Base-by-base conservation (phyloP, 257 asterid genomes). In the Petrea volubilis region DNA sequence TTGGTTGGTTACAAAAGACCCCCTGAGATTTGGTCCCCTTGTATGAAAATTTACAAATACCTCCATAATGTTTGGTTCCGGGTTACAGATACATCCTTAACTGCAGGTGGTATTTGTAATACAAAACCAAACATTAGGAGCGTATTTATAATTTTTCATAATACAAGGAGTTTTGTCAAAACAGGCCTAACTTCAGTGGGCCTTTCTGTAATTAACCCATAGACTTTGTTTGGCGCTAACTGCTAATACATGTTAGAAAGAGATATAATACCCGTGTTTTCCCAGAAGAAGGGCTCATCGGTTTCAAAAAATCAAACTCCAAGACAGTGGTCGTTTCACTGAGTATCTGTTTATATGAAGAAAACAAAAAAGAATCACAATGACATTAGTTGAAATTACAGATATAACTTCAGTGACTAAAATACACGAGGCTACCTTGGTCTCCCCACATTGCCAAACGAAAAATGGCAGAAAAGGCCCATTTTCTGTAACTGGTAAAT, bases 371-470 rank as follows among this genome's bases (percentile, higher is more conserved):
- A 67, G 44, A 4, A 61, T 40, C 55, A 55, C 20, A 17, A 61
- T 31, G 20, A 53, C n/a, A 66, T 46, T 34, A 34, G 46, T 60
- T 36, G 66, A 61, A 52, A 67, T 10, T 47, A 52, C 59, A 41
- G 44, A 69, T 58, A 21, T 27, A 53, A 52, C 11, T 27, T 63
- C 67, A 51, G 29, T 53, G 33, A 70, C 8, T 13, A 21, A 75
- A 31, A 43, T 56, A 71, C 34, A 66, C 62, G 6, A 65, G 58
- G 63, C 34, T 83, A 94, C 97, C 93, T 89, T 82, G 49, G 76
- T 84, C 73, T 88, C 85, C 27, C 97, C 99, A 80, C 95, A 86
- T 78, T 91, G 97, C 97, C 97, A 91, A 47, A 85, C 28, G 61
- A 83, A 82, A 72, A 79, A 82, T 51, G 97, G 82, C 77, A 94